These are phyloP conservation scores for Macrolepiota fuliginosa DNA, from an alignment of 768 basidiomycete species.

Conservation along the genomic window DNA sequence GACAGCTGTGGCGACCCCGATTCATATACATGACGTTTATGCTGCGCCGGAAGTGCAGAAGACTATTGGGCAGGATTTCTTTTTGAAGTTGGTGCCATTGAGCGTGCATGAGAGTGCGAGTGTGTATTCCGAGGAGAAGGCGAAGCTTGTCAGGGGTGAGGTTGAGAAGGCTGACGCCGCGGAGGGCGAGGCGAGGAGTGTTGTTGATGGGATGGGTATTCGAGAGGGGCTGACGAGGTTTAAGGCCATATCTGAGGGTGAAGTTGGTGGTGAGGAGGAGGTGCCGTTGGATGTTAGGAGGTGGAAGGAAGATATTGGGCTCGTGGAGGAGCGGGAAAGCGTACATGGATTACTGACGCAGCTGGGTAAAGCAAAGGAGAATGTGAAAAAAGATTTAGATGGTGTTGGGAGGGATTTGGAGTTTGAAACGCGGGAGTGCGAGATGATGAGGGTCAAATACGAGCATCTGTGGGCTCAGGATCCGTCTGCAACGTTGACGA, in stretches of 20 bases:
- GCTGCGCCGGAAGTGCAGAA: conserved; percentile 88
- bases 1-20: conserved; percentile 73
- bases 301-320: conserved; percentile 71
- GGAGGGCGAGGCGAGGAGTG: conserved; percentile 76
- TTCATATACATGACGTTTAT: conserved; percentile 95
- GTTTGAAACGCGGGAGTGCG: conserved; percentile 82
- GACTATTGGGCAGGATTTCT: conserved; percentile 91
- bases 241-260: conserved; percentile 68
- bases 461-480: conserved; percentile 85
- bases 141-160: conserved; percentile 84
- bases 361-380: conserved; percentile 55
- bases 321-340: conserved; percentile 66
- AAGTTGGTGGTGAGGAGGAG: conserved; percentile 59
- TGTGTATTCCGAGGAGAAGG: conserved; percentile 98
- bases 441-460: conserved; percentile 84
- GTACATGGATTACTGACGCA: conserved; percentile 63
- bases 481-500: conserved; percentile 73
- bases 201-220: conserved; percentile 79
- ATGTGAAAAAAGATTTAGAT: conserved; percentile 61
- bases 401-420: conserved; percentile 67
- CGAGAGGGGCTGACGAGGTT: conserved; percentile 68
- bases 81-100: conserved; percentile 82
- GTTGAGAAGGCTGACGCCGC: conserved; percentile 84
- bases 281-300: conserved; percentile 68
- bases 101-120: conserved; percentile 95